Conservation (phyloP, 2,329 filamentous ascomycete species). For the Pseudogymnoascus sp. region DNA sequence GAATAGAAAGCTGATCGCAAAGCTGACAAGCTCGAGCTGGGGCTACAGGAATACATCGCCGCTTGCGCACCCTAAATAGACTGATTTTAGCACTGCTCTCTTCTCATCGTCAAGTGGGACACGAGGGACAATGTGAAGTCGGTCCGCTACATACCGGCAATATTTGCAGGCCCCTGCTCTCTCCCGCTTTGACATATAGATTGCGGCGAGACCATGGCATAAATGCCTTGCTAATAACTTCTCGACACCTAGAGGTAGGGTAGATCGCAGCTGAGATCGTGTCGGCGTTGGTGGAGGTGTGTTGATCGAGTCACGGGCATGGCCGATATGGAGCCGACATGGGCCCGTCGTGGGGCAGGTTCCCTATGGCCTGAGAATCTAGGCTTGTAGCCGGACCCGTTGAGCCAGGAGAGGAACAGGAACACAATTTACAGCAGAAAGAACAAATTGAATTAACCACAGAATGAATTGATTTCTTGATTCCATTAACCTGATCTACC, state of each 20-base stretch:
- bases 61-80: constrained; percentile 1
- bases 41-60: background rate
- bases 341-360: background rate
- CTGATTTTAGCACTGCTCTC: background rate
- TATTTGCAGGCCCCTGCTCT: constrained; percentile 12
- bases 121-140: background rate
- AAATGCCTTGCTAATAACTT: background rate
- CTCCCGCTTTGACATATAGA: constrained; percentile 10
- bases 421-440: background rate
- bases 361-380: background rate
- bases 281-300: background rate
- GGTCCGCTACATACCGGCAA: constrained; percentile 11
- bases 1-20: constrained; percentile 2
- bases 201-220: background rate
- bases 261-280: background rate
- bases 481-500: background rate
- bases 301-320: background rate
- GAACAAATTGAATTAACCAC: background rate
- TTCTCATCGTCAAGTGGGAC: background rate
- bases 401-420: background rate
- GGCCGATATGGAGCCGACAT: background rate
- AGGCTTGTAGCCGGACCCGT: background rate
- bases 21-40: constrained; percentile 1
- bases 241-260: background rate
- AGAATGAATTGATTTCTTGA: background rate